Base-by-base conservation (phyloP, 176 grass and related monocot genomes). In the Ampelocalamus luodianensis region DNA sequence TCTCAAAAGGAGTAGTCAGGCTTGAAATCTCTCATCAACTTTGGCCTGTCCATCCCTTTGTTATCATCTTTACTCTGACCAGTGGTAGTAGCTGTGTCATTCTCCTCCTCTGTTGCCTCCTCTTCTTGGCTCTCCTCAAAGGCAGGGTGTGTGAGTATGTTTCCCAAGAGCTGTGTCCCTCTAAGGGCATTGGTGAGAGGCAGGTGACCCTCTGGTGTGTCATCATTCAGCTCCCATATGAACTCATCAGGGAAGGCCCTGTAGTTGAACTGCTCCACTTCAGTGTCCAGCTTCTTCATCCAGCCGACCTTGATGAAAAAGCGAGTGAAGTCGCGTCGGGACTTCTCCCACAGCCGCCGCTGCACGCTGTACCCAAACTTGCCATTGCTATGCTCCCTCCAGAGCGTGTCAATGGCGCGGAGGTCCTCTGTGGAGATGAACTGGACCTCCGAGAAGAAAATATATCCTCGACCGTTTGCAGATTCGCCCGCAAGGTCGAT, bases 241-340 rank as follows among this genome's bases (percentile, higher is more conserved):
- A 99, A 99, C 78, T 99, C 97, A 12, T 90, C 81, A 0, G 97
- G 93, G 80, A 99, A 99, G 26, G 93, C 65, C 81, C 93, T 85
- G 86, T 99, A 99, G 60, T 93, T 94, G 90, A 89, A 88, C 54
- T 99, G 97, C 84, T 88, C 90, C 49, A 99, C 79, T 36, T 99
- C 97, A 2, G 88, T 94, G 66, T 99, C 97, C 36, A 99, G 93
- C 86, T 91, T 90, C 97, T 94, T 99, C 97, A 99, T 99, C 97
- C 97, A 99, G 27, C 90, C 88, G 1, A 99, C 42, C 63, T 74
- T 87, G 82, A 98, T 92, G 86, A 99, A 99, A 63, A 99, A 91
- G 27, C 91, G 87, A 15, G 93, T 96, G 88, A 94, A 99, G 86
- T 99, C 93, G 15, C 86, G 69, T 40, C 18, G 39, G 0, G 91